phyloP scores from a whole-genome alignment of 2,329 filamentous ascomycete genomes.

The Epichloe baconii region DNA sequence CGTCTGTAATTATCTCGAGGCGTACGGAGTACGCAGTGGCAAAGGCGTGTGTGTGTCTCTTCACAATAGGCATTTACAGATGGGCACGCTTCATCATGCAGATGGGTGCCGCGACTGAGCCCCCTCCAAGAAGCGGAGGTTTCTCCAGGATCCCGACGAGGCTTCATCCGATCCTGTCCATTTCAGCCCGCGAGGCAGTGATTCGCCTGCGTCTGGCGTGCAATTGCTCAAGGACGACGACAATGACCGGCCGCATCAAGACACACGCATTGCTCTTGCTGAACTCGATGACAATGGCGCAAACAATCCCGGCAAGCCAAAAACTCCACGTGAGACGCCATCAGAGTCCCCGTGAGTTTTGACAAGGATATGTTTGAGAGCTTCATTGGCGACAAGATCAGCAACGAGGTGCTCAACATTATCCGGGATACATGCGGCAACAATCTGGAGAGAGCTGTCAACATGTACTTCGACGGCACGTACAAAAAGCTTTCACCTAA shows the following conservation, averaged over 20 bases:
- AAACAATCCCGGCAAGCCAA: slow-evolving; percentile 3
- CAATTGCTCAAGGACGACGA: slow-evolving; percentile 14
- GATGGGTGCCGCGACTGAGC: slow-evolving; percentile 24
- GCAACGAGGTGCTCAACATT: slow-evolving; percentile 30
- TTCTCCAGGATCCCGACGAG: slow-evolving; percentile 23
- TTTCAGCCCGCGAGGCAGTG: slow-evolving; percentile 9
- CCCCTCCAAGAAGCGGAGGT: slow-evolving; percentile 32
- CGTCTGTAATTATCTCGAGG: background rate
- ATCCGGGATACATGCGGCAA: slow-evolving; percentile 43
- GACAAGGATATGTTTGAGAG: slow-evolving; percentile 44
- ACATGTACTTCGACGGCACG: slow-evolving; percentile 59
- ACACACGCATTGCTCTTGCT: slow-evolving; percentile 6
- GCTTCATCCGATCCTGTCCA: slow-evolving; percentile 13
- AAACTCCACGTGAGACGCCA: slow-evolving; percentile 5
- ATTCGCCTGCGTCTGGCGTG: slow-evolving; percentile 13
- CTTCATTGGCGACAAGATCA: slow-evolving; percentile 45
- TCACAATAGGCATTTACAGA: background rate
- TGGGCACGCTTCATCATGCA: slow-evolving; percentile 22
- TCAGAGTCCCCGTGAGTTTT: slow-evolving; percentile 28
- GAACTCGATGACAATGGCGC: slow-evolving; percentile 7
- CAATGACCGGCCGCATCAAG: slow-evolving; percentile 10
- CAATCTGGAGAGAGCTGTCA: slow-evolving; percentile 49
- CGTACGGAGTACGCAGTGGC: background rate
- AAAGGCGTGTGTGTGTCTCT: background rate
- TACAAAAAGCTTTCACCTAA: slow-evolving; percentile 38